Evolutionary conservation across 805 yeast genomes (phyloP).

Genomic region (Yarrowia porcina): DNA sequence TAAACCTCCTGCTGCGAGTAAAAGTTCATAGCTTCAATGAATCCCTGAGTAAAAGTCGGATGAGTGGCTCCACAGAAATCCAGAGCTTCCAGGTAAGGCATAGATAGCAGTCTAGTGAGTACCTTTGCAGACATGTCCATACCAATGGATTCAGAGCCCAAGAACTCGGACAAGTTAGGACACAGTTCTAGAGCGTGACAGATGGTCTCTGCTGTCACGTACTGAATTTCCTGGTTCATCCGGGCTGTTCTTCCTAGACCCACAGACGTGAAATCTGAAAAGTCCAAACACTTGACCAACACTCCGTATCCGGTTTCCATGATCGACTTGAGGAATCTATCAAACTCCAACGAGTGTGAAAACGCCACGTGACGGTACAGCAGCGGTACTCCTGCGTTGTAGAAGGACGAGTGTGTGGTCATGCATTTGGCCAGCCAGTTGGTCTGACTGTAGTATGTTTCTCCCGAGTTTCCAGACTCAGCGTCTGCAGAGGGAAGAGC

Average conservation of each 20-base stretch:
- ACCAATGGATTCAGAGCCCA: slow-evolving; percentile 82
- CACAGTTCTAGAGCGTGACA: slow-evolving; percentile 55
- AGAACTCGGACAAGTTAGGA: slow-evolving; percentile 70
- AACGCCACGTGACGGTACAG: slow-evolving; percentile 47
- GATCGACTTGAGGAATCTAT: slow-evolving; percentile 59
- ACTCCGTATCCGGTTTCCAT: slow-evolving; percentile 46
- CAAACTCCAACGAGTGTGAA: slow-evolving; percentile 77
- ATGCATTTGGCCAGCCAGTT: slow-evolving; percentile 30
- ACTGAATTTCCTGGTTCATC: slow-evolving; percentile 88
- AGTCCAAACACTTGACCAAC: slow-evolving; percentile 74
- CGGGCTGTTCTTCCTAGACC: slow-evolving; percentile 86
- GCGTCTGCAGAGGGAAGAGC: slow-evolving; percentile 19
- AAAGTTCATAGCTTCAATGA: slow-evolving; percentile 28
- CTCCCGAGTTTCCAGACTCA: slow-evolving; percentile 20
- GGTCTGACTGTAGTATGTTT: slow-evolving; percentile 27
- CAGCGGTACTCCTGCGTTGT: slow-evolving; percentile 39
- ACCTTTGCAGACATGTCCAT: slow-evolving; percentile 68
- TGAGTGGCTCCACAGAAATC: slow-evolving; percentile 91
- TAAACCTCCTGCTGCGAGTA: slow-evolving; percentile 28
- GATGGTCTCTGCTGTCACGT: slow-evolving; percentile 76
- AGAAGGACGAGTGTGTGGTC: slow-evolving; percentile 35
- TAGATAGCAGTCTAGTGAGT: slow-evolving; percentile 53
- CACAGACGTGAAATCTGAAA: slow-evolving; percentile 81
- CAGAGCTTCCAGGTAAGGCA: slow-evolving; percentile 58
- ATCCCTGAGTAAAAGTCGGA: slow-evolving; percentile 10